Evolutionary conservation across 345 rosid species (phyloP).

Genomic region (Passiflora organensis): DNA sequence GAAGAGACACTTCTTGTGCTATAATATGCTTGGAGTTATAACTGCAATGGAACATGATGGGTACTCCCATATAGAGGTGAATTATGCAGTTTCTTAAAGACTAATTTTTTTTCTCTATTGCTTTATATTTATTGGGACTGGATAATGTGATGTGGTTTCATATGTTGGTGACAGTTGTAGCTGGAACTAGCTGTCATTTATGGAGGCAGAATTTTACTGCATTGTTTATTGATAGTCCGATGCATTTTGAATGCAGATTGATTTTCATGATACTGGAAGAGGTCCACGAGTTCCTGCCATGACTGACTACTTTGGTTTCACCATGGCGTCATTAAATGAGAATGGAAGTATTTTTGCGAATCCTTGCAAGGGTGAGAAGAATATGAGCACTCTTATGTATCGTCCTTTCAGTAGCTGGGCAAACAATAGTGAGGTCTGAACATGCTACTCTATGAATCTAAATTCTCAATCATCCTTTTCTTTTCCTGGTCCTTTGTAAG

Average conservation of each 20-base stretch:
- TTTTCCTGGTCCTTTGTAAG: not conserved
- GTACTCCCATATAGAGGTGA: conserved; percentile 88
- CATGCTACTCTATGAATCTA: conserved; percentile 8
- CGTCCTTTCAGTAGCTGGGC: conserved; percentile 92
- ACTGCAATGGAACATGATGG: conserved; percentile 88
- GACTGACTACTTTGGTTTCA: conserved; percentile 95
- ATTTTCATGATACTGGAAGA: conserved; percentile 92
- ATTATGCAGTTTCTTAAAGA: not conserved
- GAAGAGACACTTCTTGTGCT: conserved; percentile 78
- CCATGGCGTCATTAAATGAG: conserved; percentile 85
- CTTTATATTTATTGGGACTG: not conserved
- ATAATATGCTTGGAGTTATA: conserved; percentile 87
- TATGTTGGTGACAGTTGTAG: not conserved
- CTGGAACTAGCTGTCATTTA: not conserved
- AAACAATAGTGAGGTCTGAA: conserved; percentile 76
- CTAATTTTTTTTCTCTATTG: not conserved
- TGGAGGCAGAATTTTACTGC: not conserved
- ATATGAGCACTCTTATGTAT: conserved; percentile 87
- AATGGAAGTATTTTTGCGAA: conserved; percentile 91
- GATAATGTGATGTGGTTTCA: not conserved
- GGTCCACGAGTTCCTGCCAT: conserved; percentile 93
- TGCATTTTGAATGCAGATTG: conserved; percentile 49
- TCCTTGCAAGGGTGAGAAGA: conserved; percentile 88
- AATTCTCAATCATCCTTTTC: conserved; percentile 4
- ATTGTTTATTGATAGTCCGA: conserved; percentile 11